Conservation (phyloP, 495 filamentous ascomycete species). For the Xylaria cubensis region DNA sequence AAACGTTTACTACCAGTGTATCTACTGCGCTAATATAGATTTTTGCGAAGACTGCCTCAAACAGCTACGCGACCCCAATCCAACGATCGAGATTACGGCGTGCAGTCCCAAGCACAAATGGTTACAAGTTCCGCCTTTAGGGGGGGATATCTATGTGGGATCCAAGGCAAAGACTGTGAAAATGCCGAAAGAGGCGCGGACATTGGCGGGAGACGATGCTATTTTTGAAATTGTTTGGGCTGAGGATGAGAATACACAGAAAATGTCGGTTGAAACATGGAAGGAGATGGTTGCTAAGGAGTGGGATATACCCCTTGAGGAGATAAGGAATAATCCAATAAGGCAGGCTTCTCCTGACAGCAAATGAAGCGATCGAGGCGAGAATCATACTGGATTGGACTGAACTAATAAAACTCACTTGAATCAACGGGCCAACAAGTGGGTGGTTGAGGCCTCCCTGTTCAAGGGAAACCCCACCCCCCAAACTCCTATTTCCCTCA, state of each 20-base stretch:
- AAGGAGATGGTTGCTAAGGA: slow-evolving; percentile 17
- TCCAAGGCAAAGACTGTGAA: slow-evolving; percentile 11
- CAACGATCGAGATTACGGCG: not conserved
- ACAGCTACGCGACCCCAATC: slow-evolving; percentile 9
- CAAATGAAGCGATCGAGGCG: not conserved
- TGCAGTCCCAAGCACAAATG: slow-evolving; percentile 24
- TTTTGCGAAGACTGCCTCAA: slow-evolving; percentile 12
- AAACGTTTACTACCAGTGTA: slow-evolving; percentile 11
- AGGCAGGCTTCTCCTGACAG: not conserved
- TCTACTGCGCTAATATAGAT: slow-evolving; percentile 8
- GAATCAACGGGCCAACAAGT: too few species aligned
- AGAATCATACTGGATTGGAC: not conserved
- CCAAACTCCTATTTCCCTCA: not conserved
- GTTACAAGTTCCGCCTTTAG: not conserved
- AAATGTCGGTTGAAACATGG: slow-evolving; percentile 16
- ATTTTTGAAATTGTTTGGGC: slow-evolving; percentile 11
- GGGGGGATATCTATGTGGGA: not conserved
- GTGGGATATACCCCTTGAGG: slow-evolving; percentile 18
- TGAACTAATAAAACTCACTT: too few species aligned
- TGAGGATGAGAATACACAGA: slow-evolving; percentile 7
- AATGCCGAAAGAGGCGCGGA: not conserved
- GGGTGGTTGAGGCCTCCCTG: too few species aligned
- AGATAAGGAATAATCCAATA: not conserved
- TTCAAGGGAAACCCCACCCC: too few species aligned
- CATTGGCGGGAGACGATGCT: slow-evolving; percentile 8